Evolutionary conservation across 352 stramenopile genomes (phyloP), one percentile per base, ranked within the genome.

Genomic region (Globisporangium ultimum): DNA sequence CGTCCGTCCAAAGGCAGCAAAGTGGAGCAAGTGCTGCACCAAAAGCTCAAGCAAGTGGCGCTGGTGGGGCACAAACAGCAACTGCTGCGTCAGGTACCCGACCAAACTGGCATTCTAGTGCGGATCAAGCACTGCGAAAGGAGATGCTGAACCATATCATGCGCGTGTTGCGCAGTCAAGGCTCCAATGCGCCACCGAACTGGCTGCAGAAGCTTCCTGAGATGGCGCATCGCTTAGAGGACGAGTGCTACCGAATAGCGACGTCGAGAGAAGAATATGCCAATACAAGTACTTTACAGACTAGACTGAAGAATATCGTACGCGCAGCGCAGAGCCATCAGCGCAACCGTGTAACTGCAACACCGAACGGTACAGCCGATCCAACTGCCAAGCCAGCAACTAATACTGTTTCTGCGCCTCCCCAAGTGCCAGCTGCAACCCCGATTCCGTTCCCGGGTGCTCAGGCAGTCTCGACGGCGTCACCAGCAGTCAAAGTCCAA

Each of bases 211-310:
- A 98, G 64, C 78, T 99, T 18, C 96, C 96, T 0, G 93, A 99
- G 66, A 99, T 99, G 96, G 97, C 97, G 1, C 96, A 98, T 61
- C 87, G 96, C 48, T 76, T 99, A 42, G 97, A 99, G 68, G 96
- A 99, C 57, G 96, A 96, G 59, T 91, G 98, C 50, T 99, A 99
- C 62, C 86, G 85, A 5, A 91, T 91, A 67, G 74, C 96, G 70
- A 43, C 74, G 40, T 74, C 87, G 49, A 58, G 96, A 53, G 93
- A 97, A 51, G 95, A 98, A 48, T 99, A 99, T 62, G 95, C 96
- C 48, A 97, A 99, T 74, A 92, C 84, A 15, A 83, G 69, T 28
- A 99, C 96, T 17, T 67, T 99, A 17, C 98, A 99, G 64, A 86
- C 92, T 51, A 83, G 97, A 6, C 72, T 99, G 58, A 97, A 98